Conservation (phyloP, 441 rosid species). For the Arabidopsis lyrata region DNA sequence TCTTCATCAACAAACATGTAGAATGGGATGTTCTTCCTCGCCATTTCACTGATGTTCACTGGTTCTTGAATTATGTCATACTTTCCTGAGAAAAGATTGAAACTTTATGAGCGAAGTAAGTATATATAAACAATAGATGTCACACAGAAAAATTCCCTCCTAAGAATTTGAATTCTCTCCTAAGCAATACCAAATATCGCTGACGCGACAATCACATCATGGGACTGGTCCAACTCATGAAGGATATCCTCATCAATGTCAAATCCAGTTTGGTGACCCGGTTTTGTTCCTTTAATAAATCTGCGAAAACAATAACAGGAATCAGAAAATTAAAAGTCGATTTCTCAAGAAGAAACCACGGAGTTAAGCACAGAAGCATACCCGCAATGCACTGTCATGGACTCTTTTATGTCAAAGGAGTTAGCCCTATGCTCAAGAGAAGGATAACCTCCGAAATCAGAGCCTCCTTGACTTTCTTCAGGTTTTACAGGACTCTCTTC, state of each 20-base stretch:
- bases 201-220: constrained; percentile 84
- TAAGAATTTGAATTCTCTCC: background rate
- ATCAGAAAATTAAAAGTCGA: constrained; percentile 21
- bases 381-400: constrained; percentile 92
- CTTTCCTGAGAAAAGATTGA: constrained; percentile 57
- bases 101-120: constrained; percentile 6
- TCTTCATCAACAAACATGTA: constrained; percentile 92
- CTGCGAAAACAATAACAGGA: constrained; percentile 46
- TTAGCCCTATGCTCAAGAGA: constrained; percentile 67
- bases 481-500: constrained; percentile 60
- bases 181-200: constrained; percentile 75
- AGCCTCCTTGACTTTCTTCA: constrained; percentile 80
- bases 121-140: constrained; percentile 31
- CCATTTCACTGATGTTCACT: constrained; percentile 61
- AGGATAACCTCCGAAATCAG: constrained; percentile 90
- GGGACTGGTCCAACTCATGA: constrained; percentile 61
- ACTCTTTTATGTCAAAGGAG: constrained; percentile 70
- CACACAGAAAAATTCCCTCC: constrained; percentile 6
- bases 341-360: background rate
- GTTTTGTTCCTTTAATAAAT: constrained; percentile 74
- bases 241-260: constrained; percentile 81
- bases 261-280: constrained; percentile 77
- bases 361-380: constrained; percentile 42
- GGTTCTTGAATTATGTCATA: constrained; percentile 86
- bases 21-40: constrained; percentile 70